Percentiles rank a stretch among this genome's conserved stretches.
Conservation (phyloP, 83 land plant genomes). For the Picea engelmannii region DNA sequence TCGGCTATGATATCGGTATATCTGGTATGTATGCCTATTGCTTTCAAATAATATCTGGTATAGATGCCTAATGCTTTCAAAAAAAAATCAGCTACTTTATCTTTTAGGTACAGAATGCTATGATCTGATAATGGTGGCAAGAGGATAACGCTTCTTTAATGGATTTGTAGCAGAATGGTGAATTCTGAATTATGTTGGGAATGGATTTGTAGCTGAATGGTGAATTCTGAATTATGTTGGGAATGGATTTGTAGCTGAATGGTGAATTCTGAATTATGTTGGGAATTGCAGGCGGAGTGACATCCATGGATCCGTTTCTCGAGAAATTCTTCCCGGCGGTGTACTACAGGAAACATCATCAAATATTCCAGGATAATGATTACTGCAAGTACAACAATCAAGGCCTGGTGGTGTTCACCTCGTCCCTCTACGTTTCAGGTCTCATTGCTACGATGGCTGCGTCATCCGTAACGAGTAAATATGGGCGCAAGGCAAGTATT, state of each 20-base stretch:
- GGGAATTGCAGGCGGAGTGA: conserved; percentile 29
- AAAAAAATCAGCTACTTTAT: too few relatives aligned
- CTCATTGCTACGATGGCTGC: conserved; percentile 60
- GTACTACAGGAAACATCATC: conserved; percentile 21
- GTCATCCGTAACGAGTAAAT: conserved; percentile 56
- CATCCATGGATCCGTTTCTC: conserved; percentile 34
- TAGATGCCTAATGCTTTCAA: too few relatives aligned
- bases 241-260: too few relatives aligned
- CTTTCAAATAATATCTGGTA: not conserved
- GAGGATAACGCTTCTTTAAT: too few relatives aligned
- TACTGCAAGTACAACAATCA: conserved; percentile 43
- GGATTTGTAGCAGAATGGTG: too few relatives aligned
- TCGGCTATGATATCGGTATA: conserved; percentile 19
- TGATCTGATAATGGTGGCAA: too few relatives aligned
- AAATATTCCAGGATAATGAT: conserved; percentile 14
- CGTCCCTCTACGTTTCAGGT: conserved; percentile 85
- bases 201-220: too few relatives aligned
- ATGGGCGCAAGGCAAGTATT: conserved; percentile 68
- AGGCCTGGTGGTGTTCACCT: conserved; percentile 77
- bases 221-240: too few relatives aligned
- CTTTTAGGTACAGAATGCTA: too few relatives aligned
- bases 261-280: too few relatives aligned
- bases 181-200: too few relatives aligned
- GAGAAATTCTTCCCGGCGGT: not conserved
- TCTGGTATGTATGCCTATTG: not conserved